phyloP scores from a whole-genome alignment of 495 filamentous ascomycete genomes.

The Penicillium manginii region DNA sequence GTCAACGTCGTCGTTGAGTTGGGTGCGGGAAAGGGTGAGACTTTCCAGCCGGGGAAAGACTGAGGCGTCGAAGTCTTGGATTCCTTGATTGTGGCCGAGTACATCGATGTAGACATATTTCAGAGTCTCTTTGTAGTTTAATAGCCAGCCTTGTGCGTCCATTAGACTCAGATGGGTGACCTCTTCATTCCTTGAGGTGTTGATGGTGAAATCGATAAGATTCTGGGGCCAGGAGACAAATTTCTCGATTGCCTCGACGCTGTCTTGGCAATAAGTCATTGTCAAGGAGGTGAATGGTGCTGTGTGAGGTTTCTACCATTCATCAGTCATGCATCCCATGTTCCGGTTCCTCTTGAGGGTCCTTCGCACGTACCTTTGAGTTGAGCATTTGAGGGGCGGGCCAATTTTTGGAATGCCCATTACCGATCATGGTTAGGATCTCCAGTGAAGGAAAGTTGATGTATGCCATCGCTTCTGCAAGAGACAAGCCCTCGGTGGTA shows the following conservation, averaged over 20 bases:
- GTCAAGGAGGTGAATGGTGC: constrained; percentile 10
- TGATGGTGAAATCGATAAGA: constrained; percentile 13
- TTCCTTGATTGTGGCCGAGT: constrained; percentile 7
- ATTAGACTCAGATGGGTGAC: constrained; percentile 7
- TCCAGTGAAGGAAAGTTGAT: constrained; percentile 5
- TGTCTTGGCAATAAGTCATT: constrained; percentile 10
- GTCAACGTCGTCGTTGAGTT: constrained; percentile 11
- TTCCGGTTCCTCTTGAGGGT: background rate
- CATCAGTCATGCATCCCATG: background rate
- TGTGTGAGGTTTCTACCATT: constrained; percentile 4
- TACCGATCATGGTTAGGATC: background rate
- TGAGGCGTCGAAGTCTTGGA: constrained; percentile 3
- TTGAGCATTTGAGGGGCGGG: constrained; percentile 1
- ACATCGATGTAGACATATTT: constrained; percentile 10
- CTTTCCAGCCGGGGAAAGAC: constrained; percentile 6
- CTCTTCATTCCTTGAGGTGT: constrained; percentile 10
- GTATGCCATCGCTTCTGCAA: constrained; percentile 7
- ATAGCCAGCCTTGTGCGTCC: constrained; percentile 9
- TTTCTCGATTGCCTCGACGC: constrained; percentile 12
- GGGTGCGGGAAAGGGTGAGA: constrained; percentile 13
- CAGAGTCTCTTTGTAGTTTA: constrained; percentile 12
- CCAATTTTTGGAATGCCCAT: constrained; percentile 6
- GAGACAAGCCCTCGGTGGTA: constrained; percentile 4
- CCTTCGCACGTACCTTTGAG: constrained; percentile 1
- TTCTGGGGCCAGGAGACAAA: constrained; percentile 11